Evolutionary conservation across 2,329 filamentous ascomycete genomes (phyloP), one percentile per base, ranked within the genome.

Genomic region (Botryotinia calthae): DNA sequence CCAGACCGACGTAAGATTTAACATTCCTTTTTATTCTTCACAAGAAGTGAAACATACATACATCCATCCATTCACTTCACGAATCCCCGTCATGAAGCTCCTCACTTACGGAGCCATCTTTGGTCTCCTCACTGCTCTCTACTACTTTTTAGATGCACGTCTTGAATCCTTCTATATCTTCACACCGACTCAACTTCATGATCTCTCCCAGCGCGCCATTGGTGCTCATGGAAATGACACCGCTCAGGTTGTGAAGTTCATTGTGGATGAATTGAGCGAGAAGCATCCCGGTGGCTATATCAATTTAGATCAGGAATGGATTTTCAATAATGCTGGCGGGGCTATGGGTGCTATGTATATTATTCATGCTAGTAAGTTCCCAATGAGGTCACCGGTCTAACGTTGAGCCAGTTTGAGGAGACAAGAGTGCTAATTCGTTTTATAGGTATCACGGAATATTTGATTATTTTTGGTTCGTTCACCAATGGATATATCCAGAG

Each of bases 331-430:
- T 80, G 93, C 93, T 69, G 94, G 94, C 70, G 94, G 94, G 76
- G 93, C 93, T 70, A 97, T 97, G 94, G 94, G 94, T 72, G 92
- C 88, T 79, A 96, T 97, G 94, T 94, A 93, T 82, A 90, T 97
- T 76, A 91, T 97, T 79, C 94, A 97, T 81, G 93, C 93, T 74
- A 95, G 91, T 92, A 82, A 81, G 89, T 85, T 22, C 54, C 37
- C 61, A 18, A 58, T 40, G 58, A 44, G 46, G 48, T n/a, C 37
- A 34, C 54, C 64, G 20, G 59, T 74, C 48, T 40, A 62, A 70
- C 72, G 56, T 69, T 14, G 51, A n/a, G 31, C 10, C 54, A 7
- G 22, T 37, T 56, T 18, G 46, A 48, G 5, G 40, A 44, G 34
- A 31, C 28, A 9, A 61, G 34, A 31, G 74, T 78, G 64, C 78